A percentile compares a stretch with the other conserved stretches of the same genome.
Conservation (phyloP, 2,329 filamentous ascomycete species). For the Pseudofabraea citricarpa region DNA sequence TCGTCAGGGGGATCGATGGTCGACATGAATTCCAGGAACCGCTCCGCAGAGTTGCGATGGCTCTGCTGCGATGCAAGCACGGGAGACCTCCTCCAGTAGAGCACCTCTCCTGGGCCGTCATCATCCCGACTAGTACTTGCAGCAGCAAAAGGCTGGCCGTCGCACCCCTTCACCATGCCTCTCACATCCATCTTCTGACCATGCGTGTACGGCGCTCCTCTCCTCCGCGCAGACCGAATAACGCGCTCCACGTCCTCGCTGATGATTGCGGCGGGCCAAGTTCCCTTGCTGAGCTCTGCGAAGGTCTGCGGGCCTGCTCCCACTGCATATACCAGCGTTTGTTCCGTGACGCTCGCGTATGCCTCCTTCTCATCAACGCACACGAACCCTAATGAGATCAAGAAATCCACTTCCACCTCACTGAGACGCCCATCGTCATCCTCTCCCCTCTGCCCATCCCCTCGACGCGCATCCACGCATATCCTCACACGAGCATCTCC, state of each 20-base stretch:
- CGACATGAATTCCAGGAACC: not conserved
- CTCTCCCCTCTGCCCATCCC: not conserved
- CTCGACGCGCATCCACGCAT: not conserved
- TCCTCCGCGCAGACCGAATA: not conserved
- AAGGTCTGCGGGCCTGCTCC: constrained; percentile 10
- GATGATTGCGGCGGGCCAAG: constrained; percentile 6
- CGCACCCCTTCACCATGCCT: constrained; percentile 1
- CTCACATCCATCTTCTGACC: not conserved
- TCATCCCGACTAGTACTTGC: too few species aligned
- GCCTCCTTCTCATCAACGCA: constrained; percentile 8
- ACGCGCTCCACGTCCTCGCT: constrained; percentile 4
- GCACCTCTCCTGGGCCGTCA: too few species aligned
- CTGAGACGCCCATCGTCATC: not conserved
- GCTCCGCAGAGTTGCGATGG: not conserved
- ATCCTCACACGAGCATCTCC: not conserved
- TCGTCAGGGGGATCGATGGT: not conserved
- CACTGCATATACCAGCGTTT: constrained; percentile 10
- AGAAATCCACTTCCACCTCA: constrained; percentile 7
- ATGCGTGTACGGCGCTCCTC: not conserved
- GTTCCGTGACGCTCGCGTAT: constrained; percentile 3
- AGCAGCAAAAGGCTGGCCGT: not conserved
- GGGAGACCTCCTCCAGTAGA: not conserved
- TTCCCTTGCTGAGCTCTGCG: constrained; percentile 3
- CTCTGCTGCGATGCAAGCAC: not conserved
- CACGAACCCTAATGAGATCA: constrained; percentile 5